Conservation (phyloP, 1,284 basidiomycete species). For the Vanrija sp. region DNA sequence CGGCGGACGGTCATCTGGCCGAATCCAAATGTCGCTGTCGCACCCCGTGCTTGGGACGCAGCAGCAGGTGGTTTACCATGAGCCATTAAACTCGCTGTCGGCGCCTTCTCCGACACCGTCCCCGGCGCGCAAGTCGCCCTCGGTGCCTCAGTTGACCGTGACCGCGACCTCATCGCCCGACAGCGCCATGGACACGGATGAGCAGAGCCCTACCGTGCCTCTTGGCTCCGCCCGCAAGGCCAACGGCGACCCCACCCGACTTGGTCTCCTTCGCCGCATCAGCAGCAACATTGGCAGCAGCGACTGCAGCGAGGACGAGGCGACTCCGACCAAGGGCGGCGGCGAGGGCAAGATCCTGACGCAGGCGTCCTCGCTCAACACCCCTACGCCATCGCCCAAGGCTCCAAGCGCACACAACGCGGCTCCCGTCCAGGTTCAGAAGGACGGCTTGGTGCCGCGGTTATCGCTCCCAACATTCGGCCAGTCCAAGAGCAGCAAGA, state of each 20-base stretch:
- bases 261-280: conserved; percentile 34
- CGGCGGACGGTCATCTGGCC: conserved; percentile 15
- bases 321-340: conserved; percentile 45
- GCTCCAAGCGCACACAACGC: conserved; percentile 4
- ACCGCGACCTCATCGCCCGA: conserved; percentile 36
- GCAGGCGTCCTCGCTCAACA: conserved; percentile 13
- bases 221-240: conserved; percentile 16
- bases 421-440: conserved; percentile 5
- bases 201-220: conserved; percentile 34
- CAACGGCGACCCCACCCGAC: conserved; percentile 9
- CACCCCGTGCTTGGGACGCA: conserved; percentile 11
- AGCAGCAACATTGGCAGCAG: conserved; percentile 31
- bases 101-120: conserved; percentile 13
- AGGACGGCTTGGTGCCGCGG: conserved; percentile 30
- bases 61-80: no score
- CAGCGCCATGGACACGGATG: conserved; percentile 47
- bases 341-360: conserved; percentile 16
- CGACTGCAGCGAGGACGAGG: conserved; percentile 45
- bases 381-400: conserved; percentile 29
- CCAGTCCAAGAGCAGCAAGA: conserved; percentile 17
- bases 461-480: conserved; percentile 45
- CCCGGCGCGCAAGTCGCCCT: conserved; percentile 7
- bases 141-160: conserved; percentile 32
- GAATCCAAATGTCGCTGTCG: conserved; percentile 13
- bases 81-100: conserved; percentile 2